Evolutionary conservation across 352 stramenopile species (phyloP).

Genomic region (Phytophthora kernoviae): DNA sequence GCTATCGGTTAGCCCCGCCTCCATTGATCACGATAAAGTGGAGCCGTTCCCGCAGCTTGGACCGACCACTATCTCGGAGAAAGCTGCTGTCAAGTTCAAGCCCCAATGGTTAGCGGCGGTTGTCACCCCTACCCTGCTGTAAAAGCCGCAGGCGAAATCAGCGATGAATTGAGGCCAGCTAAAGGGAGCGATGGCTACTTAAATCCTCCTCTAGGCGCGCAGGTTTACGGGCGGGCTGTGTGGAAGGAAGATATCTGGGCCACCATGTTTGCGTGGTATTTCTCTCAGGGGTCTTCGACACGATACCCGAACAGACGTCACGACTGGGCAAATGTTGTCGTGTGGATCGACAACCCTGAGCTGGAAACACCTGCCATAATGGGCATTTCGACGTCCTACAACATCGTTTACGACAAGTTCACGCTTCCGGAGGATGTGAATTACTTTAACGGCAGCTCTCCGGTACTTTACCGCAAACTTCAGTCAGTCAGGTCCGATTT

Average conservation of each 20-base stretch:
- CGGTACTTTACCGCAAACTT: no score
- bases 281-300: no score
- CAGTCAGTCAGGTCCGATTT: no score
- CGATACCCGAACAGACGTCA: no score
- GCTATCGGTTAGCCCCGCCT: background rate
- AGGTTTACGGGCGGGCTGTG: background rate
- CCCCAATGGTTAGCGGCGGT: background rate
- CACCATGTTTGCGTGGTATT: background rate
- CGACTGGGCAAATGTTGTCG: background rate
- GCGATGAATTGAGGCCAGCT: background rate
- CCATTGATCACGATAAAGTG: background rate
- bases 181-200: background rate
- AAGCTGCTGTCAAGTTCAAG: background rate
- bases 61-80: background rate
- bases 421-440: background rate
- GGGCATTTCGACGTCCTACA: background rate
- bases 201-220: background rate
- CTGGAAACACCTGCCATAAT: background rate
- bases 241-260: no score
- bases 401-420: background rate
- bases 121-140: background rate
- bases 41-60: background rate
- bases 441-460: background rate
- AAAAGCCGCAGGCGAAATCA: background rate
- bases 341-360: background rate